Percentiles rank a stretch among this genome's conserved stretches.
These are phyloP conservation scores for Circinella minor DNA, from an alignment of 371 early-diverging fungal genomes.

Conservation along the genomic window DNA sequence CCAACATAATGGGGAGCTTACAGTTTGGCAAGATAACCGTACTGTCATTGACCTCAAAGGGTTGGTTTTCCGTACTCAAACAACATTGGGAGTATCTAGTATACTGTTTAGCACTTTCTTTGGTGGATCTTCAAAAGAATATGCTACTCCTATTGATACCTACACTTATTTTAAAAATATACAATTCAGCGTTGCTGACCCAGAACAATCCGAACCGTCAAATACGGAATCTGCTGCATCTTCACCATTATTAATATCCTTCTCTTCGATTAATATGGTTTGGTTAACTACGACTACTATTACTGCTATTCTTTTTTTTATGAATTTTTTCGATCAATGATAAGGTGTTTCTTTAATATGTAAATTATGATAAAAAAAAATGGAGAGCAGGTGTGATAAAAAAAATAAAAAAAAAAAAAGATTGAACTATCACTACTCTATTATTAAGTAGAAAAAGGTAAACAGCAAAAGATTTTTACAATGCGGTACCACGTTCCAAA, in stretches of 20 bases:
- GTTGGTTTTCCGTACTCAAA: background rate
- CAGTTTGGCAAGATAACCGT: slow-evolving; percentile 6
- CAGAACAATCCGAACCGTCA: background rate
- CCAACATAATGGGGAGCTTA: background rate
- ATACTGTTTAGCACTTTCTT: slow-evolving; percentile 5
- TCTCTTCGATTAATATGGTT: background rate
- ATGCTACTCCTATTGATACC: slow-evolving; percentile 5
- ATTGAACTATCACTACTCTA: background rate
- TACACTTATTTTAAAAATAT: slow-evolving; percentile 1
- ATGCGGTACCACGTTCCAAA: slow-evolving; percentile 87
- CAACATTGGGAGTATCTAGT: background rate
- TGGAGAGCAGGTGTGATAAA: too few relatives aligned
- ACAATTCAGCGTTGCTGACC: slow-evolving; percentile 3
- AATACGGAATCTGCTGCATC: background rate
- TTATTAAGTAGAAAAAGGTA: background rate
- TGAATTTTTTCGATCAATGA: too few relatives aligned
- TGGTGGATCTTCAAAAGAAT: slow-evolving; percentile 5
- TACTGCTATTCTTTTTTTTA: too few relatives aligned
- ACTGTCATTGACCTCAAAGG: slow-evolving; percentile 2
- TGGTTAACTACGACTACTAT: too few relatives aligned
- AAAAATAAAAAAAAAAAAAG: too few relatives aligned
- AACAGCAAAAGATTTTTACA: slow-evolving; percentile 32
- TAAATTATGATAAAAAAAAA: too few relatives aligned
- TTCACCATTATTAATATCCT: background rate
- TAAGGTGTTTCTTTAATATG: too few relatives aligned